Base-by-base conservation (phyloP, 2,329 filamentous ascomycete genomes). In the Alternaria ventricosa region DNA sequence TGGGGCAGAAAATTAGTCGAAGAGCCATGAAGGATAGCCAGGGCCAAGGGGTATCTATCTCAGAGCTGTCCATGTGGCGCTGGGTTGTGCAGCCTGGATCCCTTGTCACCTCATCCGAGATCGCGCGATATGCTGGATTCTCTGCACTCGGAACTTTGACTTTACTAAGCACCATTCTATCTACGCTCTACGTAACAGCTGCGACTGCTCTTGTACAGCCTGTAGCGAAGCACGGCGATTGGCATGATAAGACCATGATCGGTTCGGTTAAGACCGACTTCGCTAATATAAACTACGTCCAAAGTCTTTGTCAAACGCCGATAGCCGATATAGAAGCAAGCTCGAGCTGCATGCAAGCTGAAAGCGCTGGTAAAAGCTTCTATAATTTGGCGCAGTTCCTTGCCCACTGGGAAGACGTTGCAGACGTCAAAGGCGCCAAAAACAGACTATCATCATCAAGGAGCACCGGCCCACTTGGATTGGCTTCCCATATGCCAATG, bases 171-270 rank as follows among this genome's bases (percentile, higher is more conserved):
- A 88, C 90, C 0, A 64, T 93, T 5, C 84, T 88, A 1, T 87
- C 89, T 0, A 87, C 90, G 75, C 84, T 94, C 7, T 94, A 94
- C 74, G 92, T 90, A 0, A 91, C 91, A 2, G 92, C 92, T 0
- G 90, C 90, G 0, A 90, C 92, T 67, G 89, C 91, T 8, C 82
- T 94, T 74, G 90, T 94, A 0, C 85, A 90, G 1, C 92, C 92
- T 0, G 90, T 91, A 70, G 83, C 94, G 7, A 88, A 85, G 55
- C 86, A 85, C 65, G 87, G 88, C 1, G 73, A 0, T 9, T 86
- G 85, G 81, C 76, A 88, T 45, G 57, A 75, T 2, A 82, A 71
- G 58, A 68, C 81, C 0, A 73, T 94, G 23, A 76, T 23, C 6
- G 5, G 28, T 30, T 8, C 5, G 11, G 28, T 30, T 8, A 3